These are phyloP conservation scores for Leavenworthia alabamica DNA, from an alignment of 345 rosid species.

Conservation along the genomic window DNA sequence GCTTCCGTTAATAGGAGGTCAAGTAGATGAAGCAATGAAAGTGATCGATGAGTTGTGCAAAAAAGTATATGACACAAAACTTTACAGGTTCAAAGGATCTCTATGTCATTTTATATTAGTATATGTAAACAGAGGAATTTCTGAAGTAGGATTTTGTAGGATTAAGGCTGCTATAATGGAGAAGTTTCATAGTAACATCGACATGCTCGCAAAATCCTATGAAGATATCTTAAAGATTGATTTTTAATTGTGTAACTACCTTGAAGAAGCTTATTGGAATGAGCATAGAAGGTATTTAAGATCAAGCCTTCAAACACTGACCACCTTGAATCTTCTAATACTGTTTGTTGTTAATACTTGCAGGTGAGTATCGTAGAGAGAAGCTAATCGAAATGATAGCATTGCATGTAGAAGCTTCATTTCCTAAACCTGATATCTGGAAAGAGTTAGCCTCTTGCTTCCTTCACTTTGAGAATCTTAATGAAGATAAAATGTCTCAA, in stretches of 20 bases:
- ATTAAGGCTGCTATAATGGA: conserved; percentile 53
- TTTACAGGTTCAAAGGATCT: conserved; percentile 46
- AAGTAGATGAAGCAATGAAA: conserved; percentile 50
- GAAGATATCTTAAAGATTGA: conserved; percentile 69
- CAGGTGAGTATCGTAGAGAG: conserved; percentile 53
- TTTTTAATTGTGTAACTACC: conserved; percentile 50
- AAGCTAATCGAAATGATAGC: conserved; percentile 72
- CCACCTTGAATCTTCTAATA: background rate
- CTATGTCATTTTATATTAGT: background rate
- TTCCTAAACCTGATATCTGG: conserved; percentile 44
- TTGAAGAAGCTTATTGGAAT: conserved; percentile 54
- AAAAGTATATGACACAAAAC: conserved; percentile 38
- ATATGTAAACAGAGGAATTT: background rate
- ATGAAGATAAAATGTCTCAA: conserved; percentile 65
- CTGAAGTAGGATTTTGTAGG: conserved; percentile 33
- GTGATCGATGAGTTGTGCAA: conserved; percentile 49
- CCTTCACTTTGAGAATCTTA: conserved; percentile 31
- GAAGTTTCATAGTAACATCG: conserved; percentile 39
- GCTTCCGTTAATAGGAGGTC: conserved; percentile 69
- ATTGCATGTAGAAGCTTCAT: conserved; percentile 68
- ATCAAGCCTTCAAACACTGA: too few relatives aligned
- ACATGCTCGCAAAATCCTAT: conserved; percentile 40
- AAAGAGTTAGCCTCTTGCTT: conserved; percentile 72
- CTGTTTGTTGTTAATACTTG: conserved; percentile 11
- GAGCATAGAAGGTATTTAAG: conserved; percentile 42